Evolutionary conservation across 2,329 filamentous ascomycete species (phyloP), one percentile per base, ranked within the genome.

Genomic region (Sporothrix humicola): DNA sequence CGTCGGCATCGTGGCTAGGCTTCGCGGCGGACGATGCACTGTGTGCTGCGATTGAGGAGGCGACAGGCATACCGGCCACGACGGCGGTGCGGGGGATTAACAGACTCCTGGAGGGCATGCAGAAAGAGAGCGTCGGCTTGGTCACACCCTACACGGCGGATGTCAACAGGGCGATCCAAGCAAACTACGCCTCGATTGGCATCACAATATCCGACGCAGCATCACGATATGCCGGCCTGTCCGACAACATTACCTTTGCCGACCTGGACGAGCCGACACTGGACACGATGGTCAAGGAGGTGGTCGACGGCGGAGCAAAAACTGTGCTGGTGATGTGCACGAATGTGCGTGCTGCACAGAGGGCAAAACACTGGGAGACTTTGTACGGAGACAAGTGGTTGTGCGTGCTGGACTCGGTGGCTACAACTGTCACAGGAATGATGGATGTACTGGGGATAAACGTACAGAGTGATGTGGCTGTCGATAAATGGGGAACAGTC

Each of bases 291-390:
- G 74, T 79, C 8, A 63, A 8, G 1, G 78, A 80, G 61, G 73
- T 80, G 56, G 79, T 78, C 52, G 76, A 78, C 17, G 75, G 79
- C 3, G 74, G 72, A 2, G 76, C 80, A 1, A 74, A 81, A 71
- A 81, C 80, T 1, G 77, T 84, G 1, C 80, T 80, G 8, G 82
- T 82, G 1, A 84, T 84, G 75, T 85, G 83, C 77, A 85, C 83
- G 15, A 85, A 85, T 76, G 76, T 84, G 44, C 77, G 77, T 13
- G 83, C 82, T 3, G 83, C 83, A 7, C 81, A 83, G 72, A 77
- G 81, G 8, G 82, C 79, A 1, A 76, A 74, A 10, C 50, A 77
- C 17, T 85, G 83, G 84, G 84, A 85, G 75, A 70, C 31, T 6
- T 76, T 79, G 73, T 74, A 82, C 72, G 9, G 8, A 0, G 10